Base-by-base conservation (phyloP, 2,329 filamentous ascomycete species). In the Pseudocercospora vitis region DNA sequence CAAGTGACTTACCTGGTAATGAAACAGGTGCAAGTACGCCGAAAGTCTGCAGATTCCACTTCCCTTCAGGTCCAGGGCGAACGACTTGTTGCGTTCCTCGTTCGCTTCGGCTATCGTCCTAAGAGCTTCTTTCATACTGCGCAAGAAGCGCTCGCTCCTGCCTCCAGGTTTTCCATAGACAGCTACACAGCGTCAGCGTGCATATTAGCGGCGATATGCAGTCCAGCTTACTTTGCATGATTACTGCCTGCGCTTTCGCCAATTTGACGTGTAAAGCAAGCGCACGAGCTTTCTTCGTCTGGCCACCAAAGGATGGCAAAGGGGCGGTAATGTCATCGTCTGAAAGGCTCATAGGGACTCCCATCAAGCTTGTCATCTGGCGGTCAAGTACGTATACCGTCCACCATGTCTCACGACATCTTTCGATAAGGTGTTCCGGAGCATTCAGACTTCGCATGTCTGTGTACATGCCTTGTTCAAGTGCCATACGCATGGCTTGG, bases 331-430 rank as follows among this genome's bases (percentile, higher is more conserved):
- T 73, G 33, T 81, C 76, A 14, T 79, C 74, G 32, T 81, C 78
- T 14, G 70, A 68, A 1, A 81, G 70, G 0, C 76, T 74, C 42
- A 76, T 72, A 0, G 79, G 79, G 0, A 80, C 56, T 0, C 79
- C 79, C 74, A 81, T 79, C 1, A 81, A 57, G 0, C 77, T 78
- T 1, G 77, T 78, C 73, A 81, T 79, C 57, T 81, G 74, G 2
- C 78, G 72, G 48, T 81, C 79, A 0, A 81, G 64, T 1, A 81
- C 70, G 32, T 79, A 80, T 0, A 80, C 70, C 0, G 79, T 81
- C 78, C 78, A 81, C 78, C 78, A 82, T 7, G 78, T 70, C 28
- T 73, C 74, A 1, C 78, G 75, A 48, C 74, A 77, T 46, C 79
- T 40, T 54, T 81, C 72, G 0, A 78, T 73, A 1, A 71, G 59